A percentile compares a stretch with the other conserved stretches of the same genome.
These are phyloP conservation scores for Monosporozyma siamensis DNA, from an alignment of 805 yeast genomes.

Conservation along the genomic window DNA sequence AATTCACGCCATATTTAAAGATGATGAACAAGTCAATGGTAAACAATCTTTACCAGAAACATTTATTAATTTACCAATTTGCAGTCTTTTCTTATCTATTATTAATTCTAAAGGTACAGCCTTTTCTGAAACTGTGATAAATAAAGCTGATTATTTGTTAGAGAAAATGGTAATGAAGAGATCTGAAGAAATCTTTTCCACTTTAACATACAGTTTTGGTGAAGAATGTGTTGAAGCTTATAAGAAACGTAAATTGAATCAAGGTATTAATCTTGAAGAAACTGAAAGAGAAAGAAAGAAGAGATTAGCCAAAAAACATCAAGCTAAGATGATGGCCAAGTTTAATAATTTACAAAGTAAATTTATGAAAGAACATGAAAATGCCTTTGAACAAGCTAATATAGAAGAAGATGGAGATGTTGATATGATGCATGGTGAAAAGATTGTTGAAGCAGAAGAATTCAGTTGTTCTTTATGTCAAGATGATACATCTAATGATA, in stretches of 20 bases:
- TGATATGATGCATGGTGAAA: conserved; percentile 31
- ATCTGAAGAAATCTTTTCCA: conserved; percentile 38
- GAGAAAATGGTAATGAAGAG: conserved; percentile 43
- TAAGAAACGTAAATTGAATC: conserved; percentile 38
- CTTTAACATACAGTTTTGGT: conserved; percentile 51
- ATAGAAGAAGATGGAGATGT: conserved; percentile 38
- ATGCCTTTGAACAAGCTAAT: conserved; percentile 28
- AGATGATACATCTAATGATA: conserved; percentile 38
- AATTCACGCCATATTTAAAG: conserved; percentile 53
- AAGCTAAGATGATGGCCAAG: conserved; percentile 49
- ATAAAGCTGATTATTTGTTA: conserved; percentile 50
- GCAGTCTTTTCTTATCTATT: conserved; percentile 46
- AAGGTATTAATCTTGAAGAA: conserved; percentile 35
- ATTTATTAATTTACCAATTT: conserved; percentile 46
- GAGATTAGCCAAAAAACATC: conserved; percentile 52
- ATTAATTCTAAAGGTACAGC: conserved; percentile 34
- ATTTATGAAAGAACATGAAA: conserved; percentile 51
- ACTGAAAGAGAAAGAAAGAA: conserved; percentile 47
- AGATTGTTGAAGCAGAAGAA: conserved; percentile 18
- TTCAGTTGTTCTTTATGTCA: conserved; percentile 53
- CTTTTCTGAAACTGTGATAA: conserved; percentile 39
- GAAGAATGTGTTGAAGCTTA: conserved; percentile 41
- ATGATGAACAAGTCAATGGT: conserved; percentile 39
- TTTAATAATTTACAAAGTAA: conserved; percentile 65
- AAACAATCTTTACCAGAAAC: conserved; percentile 33